Conservation (phyloP, 2,329 filamentous ascomycete species). For the Fonsecaea pedrosoi region DNA sequence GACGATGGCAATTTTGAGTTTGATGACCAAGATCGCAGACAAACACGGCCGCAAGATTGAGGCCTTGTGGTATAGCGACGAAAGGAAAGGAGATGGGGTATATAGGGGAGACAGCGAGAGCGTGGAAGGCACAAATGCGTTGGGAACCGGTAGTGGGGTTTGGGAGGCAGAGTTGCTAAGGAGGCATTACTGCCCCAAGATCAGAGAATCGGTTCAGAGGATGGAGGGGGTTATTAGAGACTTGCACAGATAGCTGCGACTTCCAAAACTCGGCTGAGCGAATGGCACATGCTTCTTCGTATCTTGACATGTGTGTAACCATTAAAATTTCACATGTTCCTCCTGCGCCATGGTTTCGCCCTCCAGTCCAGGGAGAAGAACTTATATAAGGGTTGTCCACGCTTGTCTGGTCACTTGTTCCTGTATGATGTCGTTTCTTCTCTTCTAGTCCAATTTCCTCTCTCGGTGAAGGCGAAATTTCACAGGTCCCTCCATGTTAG, state of each 20-base stretch:
- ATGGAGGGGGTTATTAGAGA: slow-evolving; percentile 69
- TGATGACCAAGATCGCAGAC: slow-evolving; percentile 79
- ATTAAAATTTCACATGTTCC: background rate
- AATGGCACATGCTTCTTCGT: background rate
- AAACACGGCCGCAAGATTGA: slow-evolving; percentile 82
- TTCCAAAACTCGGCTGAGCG: background rate
- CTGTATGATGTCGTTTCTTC: background rate
- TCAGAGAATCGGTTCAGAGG: slow-evolving; percentile 74
- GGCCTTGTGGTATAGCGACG: slow-evolving; percentile 92
- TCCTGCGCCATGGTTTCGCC: background rate
- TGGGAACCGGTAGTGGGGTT: slow-evolving; percentile 72
- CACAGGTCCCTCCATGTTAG: background rate
- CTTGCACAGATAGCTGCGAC: slow-evolving; percentile 31
- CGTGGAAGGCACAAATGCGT: slow-evolving; percentile 87
- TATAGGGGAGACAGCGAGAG: slow-evolving; percentile 76
- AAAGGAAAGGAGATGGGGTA: slow-evolving; percentile 86
- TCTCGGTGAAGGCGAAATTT: background rate
- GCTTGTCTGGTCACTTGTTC: background rate
- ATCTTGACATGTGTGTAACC: background rate
- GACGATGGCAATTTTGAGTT: slow-evolving; percentile 75
- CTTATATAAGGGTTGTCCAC: background rate
- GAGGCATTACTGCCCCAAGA: slow-evolving; percentile 83
- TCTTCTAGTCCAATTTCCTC: background rate
- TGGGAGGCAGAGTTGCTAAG: slow-evolving; percentile 93
- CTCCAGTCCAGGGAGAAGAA: background rate